Percentiles rank a stretch among this genome's conserved stretches.
Evolutionary conservation across 495 filamentous ascomycete species (phyloP).

Genomic region (Daldinia bambusicola): DNA sequence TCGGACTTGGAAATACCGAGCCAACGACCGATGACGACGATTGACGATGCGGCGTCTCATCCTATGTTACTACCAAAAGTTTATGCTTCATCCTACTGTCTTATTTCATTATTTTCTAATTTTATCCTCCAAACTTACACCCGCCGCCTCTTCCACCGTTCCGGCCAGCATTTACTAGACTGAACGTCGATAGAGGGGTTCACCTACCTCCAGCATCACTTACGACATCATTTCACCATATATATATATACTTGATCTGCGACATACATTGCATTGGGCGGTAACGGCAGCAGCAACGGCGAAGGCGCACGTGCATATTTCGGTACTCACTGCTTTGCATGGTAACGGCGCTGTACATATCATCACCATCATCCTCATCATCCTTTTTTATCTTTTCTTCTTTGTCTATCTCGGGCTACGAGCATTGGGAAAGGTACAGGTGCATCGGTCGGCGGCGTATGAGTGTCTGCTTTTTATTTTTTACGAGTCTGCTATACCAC

Average conservation of each 20-base stretch:
- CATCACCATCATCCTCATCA: not conserved
- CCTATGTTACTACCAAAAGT: constrained; percentile 39
- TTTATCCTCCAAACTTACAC: not conserved
- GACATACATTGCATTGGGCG: constrained; percentile 39
- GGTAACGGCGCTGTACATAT: constrained; percentile 25
- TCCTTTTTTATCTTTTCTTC: constrained; percentile 18
- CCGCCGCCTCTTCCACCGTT: constrained; percentile 9
- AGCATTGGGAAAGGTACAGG: constrained; percentile 18
- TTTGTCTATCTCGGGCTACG: constrained; percentile 11
- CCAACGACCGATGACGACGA: constrained; percentile 41
- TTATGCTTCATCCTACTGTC: constrained; percentile 39
- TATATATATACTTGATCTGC: constrained; percentile 3
- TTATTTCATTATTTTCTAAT: constrained; percentile 17
- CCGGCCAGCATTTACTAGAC: constrained; percentile 12
- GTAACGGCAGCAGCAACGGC: constrained; percentile 9
- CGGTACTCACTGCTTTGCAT: constrained; percentile 12
- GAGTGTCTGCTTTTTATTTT: constrained; percentile 20
- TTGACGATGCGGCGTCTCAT: constrained; percentile 34
- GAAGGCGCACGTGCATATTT: constrained; percentile 29
- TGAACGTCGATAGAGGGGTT: constrained; percentile 1
- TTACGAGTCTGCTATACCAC: constrained; percentile 21
- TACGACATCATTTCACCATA: constrained; percentile 30
- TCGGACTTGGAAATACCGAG: constrained; percentile 19
- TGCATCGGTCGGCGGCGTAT: constrained; percentile 22
- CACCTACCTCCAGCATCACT: constrained; percentile 17